phyloP scores from a whole-genome alignment of 345 rosid species.

The Brassica juncea region DNA sequence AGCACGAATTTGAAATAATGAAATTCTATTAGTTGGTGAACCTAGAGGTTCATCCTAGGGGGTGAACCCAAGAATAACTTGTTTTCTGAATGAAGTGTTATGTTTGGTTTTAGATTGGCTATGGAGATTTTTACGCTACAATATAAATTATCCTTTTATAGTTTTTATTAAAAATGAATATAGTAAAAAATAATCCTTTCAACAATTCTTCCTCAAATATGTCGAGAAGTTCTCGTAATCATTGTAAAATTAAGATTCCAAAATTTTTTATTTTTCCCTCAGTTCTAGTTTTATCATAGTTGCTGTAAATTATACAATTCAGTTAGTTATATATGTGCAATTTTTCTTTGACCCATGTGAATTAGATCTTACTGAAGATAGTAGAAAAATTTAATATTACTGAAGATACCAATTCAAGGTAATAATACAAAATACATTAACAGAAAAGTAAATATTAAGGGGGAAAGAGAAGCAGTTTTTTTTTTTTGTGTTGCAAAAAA shows the following conservation, averaged over 20 bases:
- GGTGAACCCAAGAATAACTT: no score
- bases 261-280: not conserved
- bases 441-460: not conserved
- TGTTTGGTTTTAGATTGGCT: no score
- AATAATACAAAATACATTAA: not conserved
- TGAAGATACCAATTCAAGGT: not conserved
- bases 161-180: no score
- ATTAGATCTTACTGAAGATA: not conserved
- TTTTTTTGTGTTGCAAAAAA: not conserved
- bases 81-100: no score
- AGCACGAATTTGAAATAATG: no score
- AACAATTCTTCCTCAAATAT: not conserved
- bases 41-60: no score
- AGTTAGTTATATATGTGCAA: not conserved
- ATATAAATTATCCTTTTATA: no score
- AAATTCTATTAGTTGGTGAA: no score
- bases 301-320: not conserved
- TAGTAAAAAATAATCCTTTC: no score
- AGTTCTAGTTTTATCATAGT: not conserved
- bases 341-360: not conserved
- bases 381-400: not conserved
- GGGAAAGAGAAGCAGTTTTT: not conserved
- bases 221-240: not conserved
- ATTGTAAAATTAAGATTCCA: not conserved
- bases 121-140: no score